A percentile compares a stretch with the other conserved stretches of the same genome.
These are phyloP conservation scores for Butyriboletus loyo DNA, from an alignment of 768 basidiomycete species.

Conservation along the genomic window DNA sequence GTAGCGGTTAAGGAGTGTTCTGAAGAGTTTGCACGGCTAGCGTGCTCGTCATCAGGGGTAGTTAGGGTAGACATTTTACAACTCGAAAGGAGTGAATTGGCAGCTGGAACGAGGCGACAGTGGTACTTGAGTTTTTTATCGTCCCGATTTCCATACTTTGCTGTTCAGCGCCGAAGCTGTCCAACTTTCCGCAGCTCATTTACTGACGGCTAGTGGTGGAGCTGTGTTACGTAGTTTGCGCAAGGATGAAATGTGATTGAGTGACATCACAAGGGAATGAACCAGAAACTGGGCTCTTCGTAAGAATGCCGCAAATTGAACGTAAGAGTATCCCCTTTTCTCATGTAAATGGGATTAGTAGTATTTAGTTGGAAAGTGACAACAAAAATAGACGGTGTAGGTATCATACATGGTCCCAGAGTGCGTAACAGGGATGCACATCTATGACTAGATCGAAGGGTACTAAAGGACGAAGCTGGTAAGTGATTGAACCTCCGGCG, in stretches of 20 bases:
- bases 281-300: not conserved
- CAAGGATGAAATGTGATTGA: not conserved
- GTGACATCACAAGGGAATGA: not conserved
- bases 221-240: conserved; percentile 14
- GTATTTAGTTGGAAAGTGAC: not conserved
- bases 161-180: not conserved
- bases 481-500: not conserved
- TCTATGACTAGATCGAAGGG: not conserved
- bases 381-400: not conserved
- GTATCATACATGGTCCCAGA: conserved; percentile 9
- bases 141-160: conserved; percentile 3
- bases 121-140: not conserved
- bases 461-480: not conserved
- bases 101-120: conserved; percentile 6
- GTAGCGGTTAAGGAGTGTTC: conserved; percentile 12
- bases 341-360: not conserved
- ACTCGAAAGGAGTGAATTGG: conserved; percentile 11
- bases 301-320: not conserved
- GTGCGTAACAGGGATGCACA: not conserved
- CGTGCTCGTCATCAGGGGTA: conserved; percentile 4
- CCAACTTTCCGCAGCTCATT: not conserved
- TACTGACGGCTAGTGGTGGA: conserved; percentile 5
- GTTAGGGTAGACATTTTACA: conserved; percentile 15
- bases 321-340: not conserved
- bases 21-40: conserved; percentile 12